Conservation (phyloP, 805 yeast species). For the Ogataea chonburiensis region DNA sequence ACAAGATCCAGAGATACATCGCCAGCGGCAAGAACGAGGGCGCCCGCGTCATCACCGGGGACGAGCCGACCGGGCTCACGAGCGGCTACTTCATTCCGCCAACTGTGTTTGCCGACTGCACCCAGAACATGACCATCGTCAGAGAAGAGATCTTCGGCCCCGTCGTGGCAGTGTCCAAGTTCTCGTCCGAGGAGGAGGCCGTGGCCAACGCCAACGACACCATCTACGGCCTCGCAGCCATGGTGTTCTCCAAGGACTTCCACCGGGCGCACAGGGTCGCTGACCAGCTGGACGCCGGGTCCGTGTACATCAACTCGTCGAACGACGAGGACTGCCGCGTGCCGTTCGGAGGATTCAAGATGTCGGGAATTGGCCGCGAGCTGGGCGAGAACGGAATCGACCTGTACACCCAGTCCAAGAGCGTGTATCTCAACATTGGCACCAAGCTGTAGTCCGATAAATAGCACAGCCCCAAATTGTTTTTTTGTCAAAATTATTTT, state of each 20-base stretch:
- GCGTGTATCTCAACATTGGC: conserved; percentile 57
- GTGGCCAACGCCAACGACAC: conserved; percentile 67
- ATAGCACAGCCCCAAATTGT: not conserved
- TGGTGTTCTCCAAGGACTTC: conserved; percentile 71
- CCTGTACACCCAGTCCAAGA: conserved; percentile 71
- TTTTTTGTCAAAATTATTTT: conserved; percentile 2
- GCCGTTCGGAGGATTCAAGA: conserved; percentile 81
- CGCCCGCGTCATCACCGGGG: conserved; percentile 46
- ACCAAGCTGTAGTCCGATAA: conserved; percentile 25
- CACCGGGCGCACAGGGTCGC: conserved; percentile 53
- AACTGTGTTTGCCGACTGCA: conserved; percentile 71
- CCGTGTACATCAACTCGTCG: conserved; percentile 67
- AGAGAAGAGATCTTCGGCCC: conserved; percentile 89
- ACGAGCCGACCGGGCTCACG: conserved; percentile 41
- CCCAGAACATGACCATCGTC: conserved; percentile 61
- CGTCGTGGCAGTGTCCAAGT: conserved; percentile 68
- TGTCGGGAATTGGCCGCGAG: conserved; percentile 81
- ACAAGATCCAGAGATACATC: conserved; percentile 48
- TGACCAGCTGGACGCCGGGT: conserved; percentile 59
- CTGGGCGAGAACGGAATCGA: conserved; percentile 71
- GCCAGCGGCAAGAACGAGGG: conserved; percentile 48
- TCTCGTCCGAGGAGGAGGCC: conserved; percentile 66
- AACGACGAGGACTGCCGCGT: conserved; percentile 63
- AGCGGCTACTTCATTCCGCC: conserved; percentile 71
- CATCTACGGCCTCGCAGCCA: conserved; percentile 78